Base-by-base conservation (phyloP, 2,329 filamentous ascomycete species). In the Paracamarosporium sp. region DNA sequence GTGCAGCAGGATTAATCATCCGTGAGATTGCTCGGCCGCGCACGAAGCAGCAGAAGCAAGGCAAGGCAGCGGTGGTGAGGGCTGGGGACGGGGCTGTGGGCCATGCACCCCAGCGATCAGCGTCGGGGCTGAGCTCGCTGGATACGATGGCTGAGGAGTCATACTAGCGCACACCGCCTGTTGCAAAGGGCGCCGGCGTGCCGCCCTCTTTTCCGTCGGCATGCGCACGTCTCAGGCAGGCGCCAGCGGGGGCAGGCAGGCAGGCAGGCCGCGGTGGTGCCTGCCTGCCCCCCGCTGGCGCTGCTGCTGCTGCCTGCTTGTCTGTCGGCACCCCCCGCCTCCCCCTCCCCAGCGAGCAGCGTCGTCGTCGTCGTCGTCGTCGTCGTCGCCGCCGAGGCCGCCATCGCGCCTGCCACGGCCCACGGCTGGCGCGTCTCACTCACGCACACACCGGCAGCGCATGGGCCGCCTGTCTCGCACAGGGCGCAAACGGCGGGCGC, bases 201-300 rank as follows among this genome's bases (percentile, higher is more conserved):
- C 68, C 69, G 70, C 71, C 69, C 67, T 68, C 59, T 62, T 60
- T 63, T 38, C 53, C 60, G 55, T 58, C 60, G 65, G 66, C 53
- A 63, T 64, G 28, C 51, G 43, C 20, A n/a, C 28, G 38, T 20
- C 38, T 5, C 2, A 15, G 33, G 13, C 7, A 15, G 48, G 11
- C 5, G 30, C 22, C 35, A 24, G 5, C 8, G 47, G 13, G 5
- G 25, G 43, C n/a, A 24, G 22, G 43, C 40, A 13, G 40, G 33
- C 33, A 15, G 13, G 13, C n/a, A n/a, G n/a, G 6, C 6, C 30
- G 30, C 30, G 6, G 30, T 13, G 6, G 30, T 31, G 30, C 30
- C 30, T 36, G 13, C 33, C 33, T 15, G 33, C 13, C 11, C 33
- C 6, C 33, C 33, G 33, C 13, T n/a, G n/a, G n/a, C n/a, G n/a